Base-by-base conservation (phyloP, 192 early-diverging fungal species). In the Linnemannia hyalina region DNA sequence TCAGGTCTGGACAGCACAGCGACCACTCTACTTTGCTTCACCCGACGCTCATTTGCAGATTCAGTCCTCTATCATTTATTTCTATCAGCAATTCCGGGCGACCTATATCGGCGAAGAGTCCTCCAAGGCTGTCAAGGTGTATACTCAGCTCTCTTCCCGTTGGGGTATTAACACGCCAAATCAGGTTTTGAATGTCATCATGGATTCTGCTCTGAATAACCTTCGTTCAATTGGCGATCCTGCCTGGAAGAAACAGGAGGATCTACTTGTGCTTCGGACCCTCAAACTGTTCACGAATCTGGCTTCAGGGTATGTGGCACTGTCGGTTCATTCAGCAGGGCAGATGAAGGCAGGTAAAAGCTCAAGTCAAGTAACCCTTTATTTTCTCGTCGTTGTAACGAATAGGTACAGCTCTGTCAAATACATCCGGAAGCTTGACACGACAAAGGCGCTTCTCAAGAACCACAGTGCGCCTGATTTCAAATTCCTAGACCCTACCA, bases 231-330 rank as follows among this genome's bases (percentile, higher is more conserved):
- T 72, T 10, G 78, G 76, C 13, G 71, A 81, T 6, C 79, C 79
- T 26, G 46, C 16, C 8, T 86, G 84, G 84, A 80, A 75, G 49
- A 76, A 65, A 8, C 79, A 80, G 38, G 84, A 81, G 22, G 84
- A 86, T 71, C 75, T 78, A 47, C 46, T 86, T 38, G 80, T 86
- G 10, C 29, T 88, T n/a, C 88, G 91, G 52, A 94, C 95, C 7
- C 87, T 98, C 47, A 89, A 90, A 60, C 88, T 97, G 49, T 94
- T 97, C 73, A 92, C 92, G 69, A 96, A 97, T 76, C 82, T 98
- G 41, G 90, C 96, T 0, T 89, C 90, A 13, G 95, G 96, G 82
- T 93, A 92, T 4, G 74, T 23, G 26, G 18, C 22, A 44, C 32
- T 9, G 35, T 5, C 72, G 13, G 4, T 38, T 52, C 46, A 29